Base-by-base conservation (phyloP, 2,329 filamentous ascomycete species). In the Cercospora janseana region DNA sequence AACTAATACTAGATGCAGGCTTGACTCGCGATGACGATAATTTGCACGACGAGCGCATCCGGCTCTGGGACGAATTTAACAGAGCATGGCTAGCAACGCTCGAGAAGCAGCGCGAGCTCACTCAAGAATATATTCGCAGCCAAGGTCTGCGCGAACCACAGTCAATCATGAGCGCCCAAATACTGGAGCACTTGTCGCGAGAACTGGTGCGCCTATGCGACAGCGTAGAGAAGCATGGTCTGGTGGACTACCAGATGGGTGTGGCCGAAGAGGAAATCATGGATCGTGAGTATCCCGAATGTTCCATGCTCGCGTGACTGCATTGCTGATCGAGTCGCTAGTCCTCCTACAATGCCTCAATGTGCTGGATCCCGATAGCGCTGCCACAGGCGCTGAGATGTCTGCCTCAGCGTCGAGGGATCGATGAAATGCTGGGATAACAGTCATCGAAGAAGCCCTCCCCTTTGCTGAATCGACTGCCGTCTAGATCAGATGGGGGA, bases 201-300 rank as follows among this genome's bases (percentile, higher is more conserved):
- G 86, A 95, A 62, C 71, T 98, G 23, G 79, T 95, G 49, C 80
- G 83, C 43, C 76, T 95, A 43, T 95, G 91, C 66, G 90, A 97
- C 66, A 81, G 81, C 43, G 80, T 97, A 55, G 92, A 97, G 69
- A 85, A 86, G 59, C 85, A 94, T 66, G 93, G 93, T n/a, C 74
- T 98, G 40, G 89, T 98, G 8, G 93, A 98, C 72, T 98, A 97
- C 68, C 87, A 97, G 64, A 94, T 95, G 73, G 93, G 93, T 6
- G 88, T 97, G 20, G 94, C 89, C 81, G 93, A 97, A 70, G 91
- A 97, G 66, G 83, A 88, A 65, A 96, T 97, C 61, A 81, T 93
- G 60, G 80, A 81, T 51, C 79, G 91, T 95, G 75, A 71, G 87
- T 78, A 23, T 24, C 23, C 15, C 24, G 10, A 9, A 26, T 5